These are phyloP conservation scores for Dendrobium catenatum DNA, from an alignment of 106 monocot species.

Conservation along the genomic window DNA sequence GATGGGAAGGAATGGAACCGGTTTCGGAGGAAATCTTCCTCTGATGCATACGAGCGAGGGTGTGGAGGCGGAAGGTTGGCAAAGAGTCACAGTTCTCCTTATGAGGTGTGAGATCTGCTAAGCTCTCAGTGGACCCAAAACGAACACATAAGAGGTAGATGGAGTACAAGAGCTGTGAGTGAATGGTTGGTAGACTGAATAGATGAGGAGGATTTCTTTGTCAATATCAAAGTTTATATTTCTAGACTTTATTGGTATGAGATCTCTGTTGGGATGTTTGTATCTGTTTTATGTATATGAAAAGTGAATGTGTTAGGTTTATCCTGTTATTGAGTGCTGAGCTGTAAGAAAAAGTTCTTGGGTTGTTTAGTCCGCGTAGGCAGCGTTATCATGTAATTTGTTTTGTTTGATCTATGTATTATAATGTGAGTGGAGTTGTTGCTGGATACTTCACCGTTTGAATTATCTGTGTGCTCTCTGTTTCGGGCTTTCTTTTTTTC, in stretches of 20 bases:
- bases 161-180: neutral
- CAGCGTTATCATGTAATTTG: neutral
- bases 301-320: neutral
- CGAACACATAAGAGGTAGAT: neutral
- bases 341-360: neutral
- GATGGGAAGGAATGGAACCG: constrained; percentile 41
- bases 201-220: neutral
- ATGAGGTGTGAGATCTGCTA: constrained; percentile 9
- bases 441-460: neutral
- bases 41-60: constrained; percentile 38
- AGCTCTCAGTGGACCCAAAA: neutral
- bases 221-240: neutral
- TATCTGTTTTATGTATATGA: no score
- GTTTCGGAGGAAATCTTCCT: constrained; percentile 54
- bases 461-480: no score
- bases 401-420: neutral
- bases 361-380: neutral
- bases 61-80: constrained; percentile 6
- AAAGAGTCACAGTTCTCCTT: constrained; percentile 8
- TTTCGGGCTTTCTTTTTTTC: no score
- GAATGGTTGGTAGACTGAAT: neutral
- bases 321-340: neutral
- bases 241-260: no score
- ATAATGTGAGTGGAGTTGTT: neutral
- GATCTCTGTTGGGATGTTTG: no score